phyloP scores from a whole-genome alignment of 2,329 filamentous ascomycete genomes.

The Aspergillus viridinutans region DNA sequence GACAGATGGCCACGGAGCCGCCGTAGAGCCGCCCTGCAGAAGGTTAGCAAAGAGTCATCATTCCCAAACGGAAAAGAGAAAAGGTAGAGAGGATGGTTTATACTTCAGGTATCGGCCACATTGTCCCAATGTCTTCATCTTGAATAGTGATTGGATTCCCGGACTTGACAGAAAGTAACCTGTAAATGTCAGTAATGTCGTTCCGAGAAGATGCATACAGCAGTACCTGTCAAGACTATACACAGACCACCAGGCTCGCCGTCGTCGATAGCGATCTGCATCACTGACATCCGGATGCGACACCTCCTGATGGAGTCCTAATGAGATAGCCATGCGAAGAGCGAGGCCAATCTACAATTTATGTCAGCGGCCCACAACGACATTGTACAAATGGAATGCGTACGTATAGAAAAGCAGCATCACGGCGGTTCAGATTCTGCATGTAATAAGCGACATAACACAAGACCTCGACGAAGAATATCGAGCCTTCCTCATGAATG shows the following conservation, averaged over 20 bases:
- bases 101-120: slow-evolving; percentile 30
- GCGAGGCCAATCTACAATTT: slow-evolving; percentile 45
- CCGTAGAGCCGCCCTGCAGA: slow-evolving; percentile 13
- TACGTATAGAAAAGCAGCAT: slow-evolving; percentile 53
- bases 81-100: no score
- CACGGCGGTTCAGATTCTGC: slow-evolving; percentile 54
- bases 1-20: slow-evolving; percentile 41
- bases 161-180: slow-evolving; percentile 51
- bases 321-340: slow-evolving; percentile 54
- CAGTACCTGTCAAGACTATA: slow-evolving; percentile 50
- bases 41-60: background rate
- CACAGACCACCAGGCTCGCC: slow-evolving; percentile 55
- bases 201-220: no score
- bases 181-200: slow-evolving; percentile 1
- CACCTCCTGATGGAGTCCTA: slow-evolving; percentile 55
- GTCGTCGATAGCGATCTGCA: slow-evolving; percentile 45
- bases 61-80: no score
- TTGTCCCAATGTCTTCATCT: slow-evolving; percentile 51
- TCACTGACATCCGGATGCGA: slow-evolving; percentile 37
- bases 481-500: slow-evolving; percentile 52
- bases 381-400: background rate
- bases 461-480: slow-evolving; percentile 53
- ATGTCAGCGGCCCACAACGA: background rate
- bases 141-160: slow-evolving; percentile 54
- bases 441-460: slow-evolving; percentile 55